Base-by-base conservation (phyloP, 805 yeast species). In the Naumovozyma castellii region DNA sequence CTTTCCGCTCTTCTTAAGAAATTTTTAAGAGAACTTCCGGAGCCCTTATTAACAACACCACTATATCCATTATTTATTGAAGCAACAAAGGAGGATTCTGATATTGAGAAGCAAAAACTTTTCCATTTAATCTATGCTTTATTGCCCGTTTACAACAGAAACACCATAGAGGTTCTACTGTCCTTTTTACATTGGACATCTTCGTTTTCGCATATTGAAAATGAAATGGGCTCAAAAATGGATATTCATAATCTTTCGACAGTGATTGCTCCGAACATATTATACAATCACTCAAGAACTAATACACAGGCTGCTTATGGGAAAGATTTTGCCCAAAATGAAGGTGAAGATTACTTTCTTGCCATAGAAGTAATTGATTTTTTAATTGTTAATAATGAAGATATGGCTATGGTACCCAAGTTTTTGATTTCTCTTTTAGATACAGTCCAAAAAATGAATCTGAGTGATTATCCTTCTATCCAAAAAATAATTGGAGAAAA, bases 221-320 rank as follows among this genome's bases (percentile, higher is more conserved):
- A 86, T 51, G 88, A 84, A 49, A 75, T 78, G 17, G 92, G 92
- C 1, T 86, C 97, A 3, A 92, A 90, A 65, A 92, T 92, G 98
- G 97, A 90, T 57, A 76, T 84, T 27, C 95, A 87, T 57, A 92
- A 92, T 59, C 69, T 92, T 46, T 95, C 98, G 2, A 92, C 97
- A 0, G 99, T 92, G 2, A 72, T 92, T 37, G 84, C 97, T 0
- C 99, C 99, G 1, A 92, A 88, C 54, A 79, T 92, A 34, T 67
- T 94, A 13, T 47, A 42, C 4, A 49, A 51, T n/a, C 53, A 49
- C 10, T 14, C 19, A 31, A 34, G 14, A 31, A 9, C 64, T 54
- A 42, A 52, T 42, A 42, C 43, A 48, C 42, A 52, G 22, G 41
- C 53, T 19, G 53, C 67, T 5, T 65, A 61, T 41, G 52, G 55